Percentiles rank a stretch among this genome's conserved stretches.
phyloP scores from a whole-genome alignment of 805 yeast species.

The Metschnikowia rubicola region DNA sequence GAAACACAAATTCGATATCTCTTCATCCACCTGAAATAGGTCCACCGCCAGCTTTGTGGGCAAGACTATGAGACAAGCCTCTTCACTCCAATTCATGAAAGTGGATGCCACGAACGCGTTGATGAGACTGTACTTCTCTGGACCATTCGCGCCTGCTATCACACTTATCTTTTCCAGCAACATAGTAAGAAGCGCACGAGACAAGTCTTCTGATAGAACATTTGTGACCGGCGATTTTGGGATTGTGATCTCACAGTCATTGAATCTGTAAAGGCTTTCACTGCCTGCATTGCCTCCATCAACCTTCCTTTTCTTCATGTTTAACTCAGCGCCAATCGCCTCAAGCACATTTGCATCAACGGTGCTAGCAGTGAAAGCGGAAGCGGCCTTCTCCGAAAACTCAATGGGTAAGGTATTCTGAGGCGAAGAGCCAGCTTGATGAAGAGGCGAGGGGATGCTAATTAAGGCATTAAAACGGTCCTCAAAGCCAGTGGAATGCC shows the following conservation, averaged over 20 bases:
- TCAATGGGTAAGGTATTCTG: too few relatives aligned
- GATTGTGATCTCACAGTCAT: background rate
- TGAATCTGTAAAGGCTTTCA: background rate
- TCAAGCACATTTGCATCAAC: background rate
- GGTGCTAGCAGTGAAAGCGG: too few relatives aligned
- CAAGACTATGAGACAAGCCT: slow-evolving; percentile 11
- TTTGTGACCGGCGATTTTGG: background rate
- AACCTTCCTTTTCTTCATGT: background rate
- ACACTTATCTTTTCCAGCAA: background rate
- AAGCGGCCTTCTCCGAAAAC: too few relatives aligned
- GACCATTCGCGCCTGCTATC: background rate
- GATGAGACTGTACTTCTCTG: background rate
- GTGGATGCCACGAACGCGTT: slow-evolving; percentile 1
- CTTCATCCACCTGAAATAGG: slow-evolving; percentile 1
- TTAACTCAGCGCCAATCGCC: background rate
- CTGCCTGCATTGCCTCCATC: background rate
- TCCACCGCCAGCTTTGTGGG: slow-evolving; percentile 13
- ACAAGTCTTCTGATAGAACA: background rate
- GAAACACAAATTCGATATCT: background rate
- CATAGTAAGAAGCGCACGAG: slow-evolving; percentile 1
- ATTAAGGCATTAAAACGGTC: slow-evolving; percentile 13
- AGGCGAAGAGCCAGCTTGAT: background rate
- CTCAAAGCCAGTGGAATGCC: slow-evolving; percentile 9
- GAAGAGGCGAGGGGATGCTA: slow-evolving; percentile 1
- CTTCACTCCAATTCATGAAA: background rate